phyloP scores from a whole-genome alignment of 2,329 filamentous ascomycete genomes.

The Claviceps cyperi region DNA sequence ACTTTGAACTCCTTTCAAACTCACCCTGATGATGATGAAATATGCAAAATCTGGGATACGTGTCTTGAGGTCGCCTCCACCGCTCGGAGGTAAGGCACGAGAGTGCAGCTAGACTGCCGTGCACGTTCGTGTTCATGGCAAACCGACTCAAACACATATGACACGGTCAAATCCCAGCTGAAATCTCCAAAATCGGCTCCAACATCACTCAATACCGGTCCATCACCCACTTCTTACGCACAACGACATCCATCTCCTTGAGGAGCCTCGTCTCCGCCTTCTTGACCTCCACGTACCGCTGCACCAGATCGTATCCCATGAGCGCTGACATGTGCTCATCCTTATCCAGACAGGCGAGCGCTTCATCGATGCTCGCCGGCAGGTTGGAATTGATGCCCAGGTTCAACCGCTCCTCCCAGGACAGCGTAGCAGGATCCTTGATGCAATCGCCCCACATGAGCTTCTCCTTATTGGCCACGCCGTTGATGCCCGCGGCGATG shows the following conservation, averaged over 20 bases:
- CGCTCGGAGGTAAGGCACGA: no score
- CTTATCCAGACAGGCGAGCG: conserved; percentile 33
- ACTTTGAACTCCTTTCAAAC: no score
- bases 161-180: neutral
- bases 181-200: neutral
- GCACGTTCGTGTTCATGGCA: no score
- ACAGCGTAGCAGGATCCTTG: conserved; percentile 38
- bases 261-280: conserved; percentile 33
- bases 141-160: neutral
- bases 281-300: conserved; percentile 45
- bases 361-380: conserved; percentile 38
- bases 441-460: conserved; percentile 39
- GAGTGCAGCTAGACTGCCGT: no score
- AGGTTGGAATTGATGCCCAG: conserved; percentile 40
- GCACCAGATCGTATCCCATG: conserved; percentile 36
- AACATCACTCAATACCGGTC: conserved; percentile 37
- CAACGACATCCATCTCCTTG: conserved; percentile 28
- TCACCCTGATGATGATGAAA: no score
- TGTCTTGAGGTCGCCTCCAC: no score
- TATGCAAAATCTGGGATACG: no score
- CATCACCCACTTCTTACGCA: conserved; percentile 44
- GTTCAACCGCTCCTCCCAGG: conserved; percentile 29
- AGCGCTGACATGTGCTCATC: conserved; percentile 31
- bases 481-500: conserved; percentile 17
- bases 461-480: conserved; percentile 15